Base-by-base conservation (phyloP, 495 filamentous ascomycete species). In the Neurospora tetraspora region DNA sequence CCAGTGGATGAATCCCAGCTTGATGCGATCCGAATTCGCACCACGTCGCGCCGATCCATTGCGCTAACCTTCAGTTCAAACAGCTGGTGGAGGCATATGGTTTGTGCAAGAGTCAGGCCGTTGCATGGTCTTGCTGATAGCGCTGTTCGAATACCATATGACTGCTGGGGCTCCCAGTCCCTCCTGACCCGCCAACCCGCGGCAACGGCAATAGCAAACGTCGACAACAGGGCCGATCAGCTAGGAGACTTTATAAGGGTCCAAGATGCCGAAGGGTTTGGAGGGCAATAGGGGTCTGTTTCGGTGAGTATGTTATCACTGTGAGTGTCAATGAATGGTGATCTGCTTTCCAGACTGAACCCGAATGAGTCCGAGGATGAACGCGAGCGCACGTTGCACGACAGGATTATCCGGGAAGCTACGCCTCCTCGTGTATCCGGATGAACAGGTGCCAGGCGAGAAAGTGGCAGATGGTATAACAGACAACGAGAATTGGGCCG, bases 141-240 rank as follows among this genome's bases (percentile, higher is more conserved):
- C 68, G 71, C 71, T 69, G 68, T 70, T 38, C 40, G 68, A 23
- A 31, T 37, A 38, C 72, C 20, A 20, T 43, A 69, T 70, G 72
- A 73, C 72, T 45, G 72, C 72, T 65, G 53, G 53, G 53, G 53
- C 53, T 65, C 34, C 38, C 42, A 43, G 65, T 40, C 72, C 40
- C 23, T 65, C 59, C 40, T 36, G 71, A 36, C 39, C 71, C 40
- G 68, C 39, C 34, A 23, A 70, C 40, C 40, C 43, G 65, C 68
- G 71, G 71, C 39, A 70, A 53, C 4, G 10, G 31, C 27, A 65
- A 36, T 65, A 12, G 27, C 53, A 65, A 27, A 65, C 27, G 27
- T 34, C 53, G 53, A 65, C 53, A 36, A 65, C 53, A 65, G 53
- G 14, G 53, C 27, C 53, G 23, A 31, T 65, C 27, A 65, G 53